phyloP scores from a whole-genome alignment of 306 rosid genomes.

The Inga oerstediana region DNA sequence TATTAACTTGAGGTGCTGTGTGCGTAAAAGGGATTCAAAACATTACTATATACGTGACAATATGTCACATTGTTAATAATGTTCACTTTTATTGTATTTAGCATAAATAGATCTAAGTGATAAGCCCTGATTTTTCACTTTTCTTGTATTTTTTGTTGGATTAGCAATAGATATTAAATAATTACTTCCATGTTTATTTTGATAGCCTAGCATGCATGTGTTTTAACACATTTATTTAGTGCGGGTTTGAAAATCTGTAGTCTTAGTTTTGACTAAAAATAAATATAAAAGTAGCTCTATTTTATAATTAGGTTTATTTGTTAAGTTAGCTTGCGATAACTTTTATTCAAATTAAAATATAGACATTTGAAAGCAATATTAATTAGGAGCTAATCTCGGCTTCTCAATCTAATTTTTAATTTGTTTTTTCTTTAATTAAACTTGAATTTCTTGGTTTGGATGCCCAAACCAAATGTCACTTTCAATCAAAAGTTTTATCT shows the following conservation, averaged over 20 bases:
- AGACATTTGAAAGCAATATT: background rate
- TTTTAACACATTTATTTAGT: background rate
- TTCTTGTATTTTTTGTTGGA: background rate
- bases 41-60: background rate
- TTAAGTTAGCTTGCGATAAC: background rate
- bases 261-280: background rate
- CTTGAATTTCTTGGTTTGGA: background rate
- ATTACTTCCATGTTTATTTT: background rate
- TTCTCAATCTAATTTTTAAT: background rate
- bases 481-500: background rate
- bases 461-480: background rate
- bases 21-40: background rate
- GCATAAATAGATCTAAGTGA: too few relatives aligned
- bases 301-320: background rate
- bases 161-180: background rate
- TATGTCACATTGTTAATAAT: background rate
- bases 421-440: background rate
- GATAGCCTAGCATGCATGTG: background rate
- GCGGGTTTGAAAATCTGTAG: background rate
- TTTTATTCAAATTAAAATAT: background rate
- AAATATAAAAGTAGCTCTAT: background rate
- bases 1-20: background rate
- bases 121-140: background rate
- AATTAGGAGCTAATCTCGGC: conserved; percentile 24
- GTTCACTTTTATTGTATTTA: background rate